A percentile compares a stretch with the other conserved stretches of the same genome.
Evolutionary conservation across 129 eudicot species (phyloP).

Genomic region (Escallonia rubra): DNA sequence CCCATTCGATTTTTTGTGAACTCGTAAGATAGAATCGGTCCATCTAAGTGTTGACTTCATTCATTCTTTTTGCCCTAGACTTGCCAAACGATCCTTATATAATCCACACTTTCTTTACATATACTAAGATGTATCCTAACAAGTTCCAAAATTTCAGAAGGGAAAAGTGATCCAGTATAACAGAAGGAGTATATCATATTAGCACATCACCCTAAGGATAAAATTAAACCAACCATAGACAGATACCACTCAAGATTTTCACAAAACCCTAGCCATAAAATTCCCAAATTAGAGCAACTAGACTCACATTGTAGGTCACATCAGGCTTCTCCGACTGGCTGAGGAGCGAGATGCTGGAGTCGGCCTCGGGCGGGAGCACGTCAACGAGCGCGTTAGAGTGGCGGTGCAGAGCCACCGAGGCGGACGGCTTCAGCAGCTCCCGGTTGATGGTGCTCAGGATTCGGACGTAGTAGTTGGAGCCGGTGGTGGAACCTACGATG

Average conservation of each 20-base stretch:
- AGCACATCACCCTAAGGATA: too few relatives aligned
- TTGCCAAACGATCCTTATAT: too few relatives aligned
- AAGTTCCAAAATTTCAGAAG: too few relatives aligned
- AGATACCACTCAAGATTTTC: neutral
- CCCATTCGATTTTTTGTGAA: too few relatives aligned
- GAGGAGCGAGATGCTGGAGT: slow-evolving; percentile 75
- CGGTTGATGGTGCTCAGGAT: slow-evolving; percentile 80
- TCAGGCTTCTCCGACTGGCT: slow-evolving; percentile 94
- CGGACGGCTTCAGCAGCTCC: slow-evolving; percentile 74
- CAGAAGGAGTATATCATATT: too few relatives aligned
- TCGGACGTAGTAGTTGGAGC: slow-evolving; percentile 79
- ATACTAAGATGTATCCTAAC: too few relatives aligned
- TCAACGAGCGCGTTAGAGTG: slow-evolving; percentile 86
- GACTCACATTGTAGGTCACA: slow-evolving; percentile 63
- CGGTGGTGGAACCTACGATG: slow-evolving; percentile 81
- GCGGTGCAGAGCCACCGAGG: slow-evolving; percentile 75
- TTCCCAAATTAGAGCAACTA: neutral
- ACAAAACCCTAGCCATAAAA: slow-evolving; percentile 1
- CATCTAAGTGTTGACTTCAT: too few relatives aligned
- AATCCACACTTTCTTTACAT: too few relatives aligned
- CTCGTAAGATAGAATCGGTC: too few relatives aligned
- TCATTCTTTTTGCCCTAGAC: too few relatives aligned
- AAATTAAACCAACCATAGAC: too few relatives aligned
- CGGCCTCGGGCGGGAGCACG: slow-evolving; percentile 88
- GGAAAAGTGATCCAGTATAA: too few relatives aligned